Evolutionary conservation across 352 stramenopile genomes (phyloP).

Genomic region (Pythium chondricola): DNA sequence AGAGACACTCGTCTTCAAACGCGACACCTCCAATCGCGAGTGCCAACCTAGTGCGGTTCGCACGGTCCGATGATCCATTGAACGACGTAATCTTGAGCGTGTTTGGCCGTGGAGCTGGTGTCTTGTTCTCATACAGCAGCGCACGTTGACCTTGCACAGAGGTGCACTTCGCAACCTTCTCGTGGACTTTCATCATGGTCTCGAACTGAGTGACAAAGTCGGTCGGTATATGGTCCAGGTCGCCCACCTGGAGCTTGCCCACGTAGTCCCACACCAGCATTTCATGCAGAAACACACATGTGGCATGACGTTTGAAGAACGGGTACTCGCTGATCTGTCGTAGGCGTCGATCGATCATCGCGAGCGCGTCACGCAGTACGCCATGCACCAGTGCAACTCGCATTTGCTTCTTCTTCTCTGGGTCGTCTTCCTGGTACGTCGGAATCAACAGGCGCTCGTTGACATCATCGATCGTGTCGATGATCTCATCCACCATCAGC

Average conservation of each 20-base stretch:
- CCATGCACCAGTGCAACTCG: slow-evolving; percentile 4
- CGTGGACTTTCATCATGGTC: neutral
- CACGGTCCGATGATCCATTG: slow-evolving; percentile 18
- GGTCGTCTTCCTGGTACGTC: slow-evolving; percentile 6
- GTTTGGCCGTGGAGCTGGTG: neutral
- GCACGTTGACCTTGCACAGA: neutral
- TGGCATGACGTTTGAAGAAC: neutral
- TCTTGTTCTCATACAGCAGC: neutral
- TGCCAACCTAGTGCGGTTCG: slow-evolving; percentile 19
- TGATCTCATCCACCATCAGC: slow-evolving; percentile 4
- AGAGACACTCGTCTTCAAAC: slow-evolving; percentile 28
- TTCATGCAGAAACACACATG: slow-evolving; percentile 15
- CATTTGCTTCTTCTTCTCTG: slow-evolving; percentile 9
- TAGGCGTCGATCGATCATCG: slow-evolving; percentile 1
- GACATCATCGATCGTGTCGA: slow-evolving; percentile 7
- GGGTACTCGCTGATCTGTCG: neutral
- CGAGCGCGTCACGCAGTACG: neutral
- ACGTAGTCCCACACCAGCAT: slow-evolving; percentile 12
- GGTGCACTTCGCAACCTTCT: neutral
- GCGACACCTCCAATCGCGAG: slow-evolving; percentile 19
- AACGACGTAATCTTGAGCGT: slow-evolving; percentile 29
- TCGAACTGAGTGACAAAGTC: neutral
- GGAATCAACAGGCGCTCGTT: slow-evolving; percentile 7
- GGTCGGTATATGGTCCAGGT: slow-evolving; percentile 2
- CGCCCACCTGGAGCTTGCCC: neutral